Conservation (phyloP, 768 basidiomycete species). For the Xerocomus brunneocitrinus region DNA sequence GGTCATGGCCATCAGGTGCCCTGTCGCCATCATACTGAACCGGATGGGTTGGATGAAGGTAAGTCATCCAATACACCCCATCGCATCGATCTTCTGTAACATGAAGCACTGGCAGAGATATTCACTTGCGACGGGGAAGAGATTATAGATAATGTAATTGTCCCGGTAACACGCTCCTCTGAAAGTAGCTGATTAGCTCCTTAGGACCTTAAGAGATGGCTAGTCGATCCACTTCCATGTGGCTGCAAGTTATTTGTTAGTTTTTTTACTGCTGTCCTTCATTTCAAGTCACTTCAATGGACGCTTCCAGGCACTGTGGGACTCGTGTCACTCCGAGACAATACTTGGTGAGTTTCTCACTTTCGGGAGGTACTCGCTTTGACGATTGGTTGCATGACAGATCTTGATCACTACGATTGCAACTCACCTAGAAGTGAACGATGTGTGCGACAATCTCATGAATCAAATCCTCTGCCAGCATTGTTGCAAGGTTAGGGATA, state of each 20-base stretch:
- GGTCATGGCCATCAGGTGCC: constrained; percentile 47
- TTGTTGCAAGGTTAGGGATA: constrained; percentile 13
- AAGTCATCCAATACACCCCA: background rate
- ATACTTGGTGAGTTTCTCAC: constrained; percentile 20
- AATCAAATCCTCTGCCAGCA: background rate
- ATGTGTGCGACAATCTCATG: background rate
- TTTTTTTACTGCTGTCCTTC: background rate
- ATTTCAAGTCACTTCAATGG: background rate
- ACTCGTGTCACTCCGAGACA: constrained; percentile 29
- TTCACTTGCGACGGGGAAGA: constrained; percentile 6
- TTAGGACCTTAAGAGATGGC: constrained; percentile 21
- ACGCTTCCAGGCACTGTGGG: constrained; percentile 22
- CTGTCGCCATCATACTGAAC: constrained; percentile 41
- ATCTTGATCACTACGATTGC: constrained; percentile 25
- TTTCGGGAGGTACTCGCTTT: background rate
- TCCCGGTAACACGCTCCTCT: constrained; percentile 25
- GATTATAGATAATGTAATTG: constrained; percentile 24
- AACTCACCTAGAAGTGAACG: constrained; percentile 15
- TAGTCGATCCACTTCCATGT: constrained; percentile 24
- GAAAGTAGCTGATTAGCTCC: constrained; percentile 17
- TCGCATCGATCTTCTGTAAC: background rate
- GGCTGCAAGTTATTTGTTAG: constrained; percentile 27
- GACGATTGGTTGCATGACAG: constrained; percentile 5
- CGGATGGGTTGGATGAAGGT: constrained; percentile 55
- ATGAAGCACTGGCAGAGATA: constrained; percentile 5